These are phyloP conservation scores for Raphanus sativus DNA, from an alignment of 345 rosid genomes.

Conservation along the genomic window DNA sequence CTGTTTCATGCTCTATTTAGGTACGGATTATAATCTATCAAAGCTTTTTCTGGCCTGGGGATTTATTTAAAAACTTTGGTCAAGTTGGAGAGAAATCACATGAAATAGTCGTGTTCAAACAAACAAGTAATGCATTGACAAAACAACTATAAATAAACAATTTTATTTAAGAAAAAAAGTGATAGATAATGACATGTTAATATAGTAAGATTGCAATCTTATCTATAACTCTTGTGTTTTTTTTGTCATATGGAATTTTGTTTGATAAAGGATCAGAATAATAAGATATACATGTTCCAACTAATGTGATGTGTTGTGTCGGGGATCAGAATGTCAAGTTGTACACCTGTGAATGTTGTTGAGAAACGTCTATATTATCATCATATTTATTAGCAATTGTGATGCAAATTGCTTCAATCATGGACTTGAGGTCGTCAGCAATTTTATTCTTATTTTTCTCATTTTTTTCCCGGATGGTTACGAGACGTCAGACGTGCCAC, in stretches of 20 bases:
- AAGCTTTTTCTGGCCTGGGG: neutral
- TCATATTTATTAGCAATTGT: neutral
- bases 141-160: neutral
- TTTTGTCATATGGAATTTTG: neutral
- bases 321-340: neutral
- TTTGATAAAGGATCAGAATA: neutral
- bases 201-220: neutral
- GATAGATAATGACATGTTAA: neutral
- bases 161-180: neutral
- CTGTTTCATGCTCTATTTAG: neutral
- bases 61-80: neutral
- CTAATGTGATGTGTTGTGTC: slow-evolving; percentile 1
- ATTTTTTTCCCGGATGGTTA: neutral
- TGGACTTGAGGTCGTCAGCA: neutral
- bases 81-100: neutral
- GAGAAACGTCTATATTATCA: neutral
- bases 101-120: neutral
- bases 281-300: neutral
- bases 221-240: neutral
- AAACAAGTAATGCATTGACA: neutral
- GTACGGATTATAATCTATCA: neutral
- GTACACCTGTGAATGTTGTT: slow-evolving; percentile 14
- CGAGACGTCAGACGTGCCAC: neutral
- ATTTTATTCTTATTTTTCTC: neutral
- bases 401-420: slow-evolving; percentile 3